phyloP scores from a whole-genome alignment of 495 filamentous ascomycete species.

The Lasiosphaeria ovina region DNA sequence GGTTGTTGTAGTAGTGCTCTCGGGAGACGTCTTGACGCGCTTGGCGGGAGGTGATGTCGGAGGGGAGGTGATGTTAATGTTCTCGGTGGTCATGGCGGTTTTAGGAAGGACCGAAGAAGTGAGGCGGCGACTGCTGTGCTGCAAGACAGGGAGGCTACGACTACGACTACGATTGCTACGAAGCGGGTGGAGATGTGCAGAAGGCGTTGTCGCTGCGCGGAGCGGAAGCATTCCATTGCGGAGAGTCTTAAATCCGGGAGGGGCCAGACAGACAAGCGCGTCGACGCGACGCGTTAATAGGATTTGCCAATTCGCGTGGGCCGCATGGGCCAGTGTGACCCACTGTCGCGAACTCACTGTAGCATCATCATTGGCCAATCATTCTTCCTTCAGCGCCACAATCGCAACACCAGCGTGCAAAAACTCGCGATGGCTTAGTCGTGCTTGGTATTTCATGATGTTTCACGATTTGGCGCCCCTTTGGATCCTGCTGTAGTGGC shows the following conservation, averaged over 20 bases:
- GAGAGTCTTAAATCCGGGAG: constrained; percentile 4
- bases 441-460: no score
- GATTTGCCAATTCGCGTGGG: not conserved
- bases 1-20: constrained; percentile 8
- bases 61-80: constrained; percentile 42
- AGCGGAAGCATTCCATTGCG: constrained; percentile 5
- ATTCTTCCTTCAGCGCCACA: no score
- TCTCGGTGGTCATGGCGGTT: constrained; percentile 54
- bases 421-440: no score
- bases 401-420: no score
- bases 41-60: constrained; percentile 48
- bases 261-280: constrained; percentile 19
- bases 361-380: not conserved
- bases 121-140: constrained; percentile 1
- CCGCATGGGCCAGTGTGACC: not conserved
- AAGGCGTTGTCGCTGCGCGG: constrained; percentile 1
- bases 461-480: no score
- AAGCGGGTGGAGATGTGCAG: constrained; percentile 8
- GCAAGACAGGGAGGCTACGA: not conserved
- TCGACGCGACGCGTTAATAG: constrained; percentile 32
- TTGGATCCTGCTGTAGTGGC: no score
- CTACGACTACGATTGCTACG: not conserved
- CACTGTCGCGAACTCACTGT: no score
- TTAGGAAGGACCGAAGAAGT: constrained; percentile 6
- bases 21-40: constrained; percentile 42